phyloP scores from a whole-genome alignment of 805 yeast species.

The Cyberlindnera euphorbiae region DNA sequence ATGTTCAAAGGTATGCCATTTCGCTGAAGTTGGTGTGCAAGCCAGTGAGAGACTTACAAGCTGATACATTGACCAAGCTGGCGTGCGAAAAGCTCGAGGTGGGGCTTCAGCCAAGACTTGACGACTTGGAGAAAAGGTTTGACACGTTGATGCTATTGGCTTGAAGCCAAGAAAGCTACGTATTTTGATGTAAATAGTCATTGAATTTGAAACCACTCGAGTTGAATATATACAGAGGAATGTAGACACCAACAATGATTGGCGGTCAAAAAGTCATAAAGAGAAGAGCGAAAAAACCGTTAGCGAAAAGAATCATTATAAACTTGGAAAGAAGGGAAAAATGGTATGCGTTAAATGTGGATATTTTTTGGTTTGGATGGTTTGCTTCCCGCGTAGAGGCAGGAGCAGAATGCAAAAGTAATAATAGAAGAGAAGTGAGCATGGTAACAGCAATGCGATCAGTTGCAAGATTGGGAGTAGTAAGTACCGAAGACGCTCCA shows the following conservation, averaged over 20 bases:
- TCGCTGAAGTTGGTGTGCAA: slow-evolving; percentile 6
- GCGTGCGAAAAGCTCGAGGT: not conserved
- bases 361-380: too few species aligned
- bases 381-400: too few species aligned
- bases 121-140: slow-evolving; percentile 10
- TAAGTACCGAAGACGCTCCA: slow-evolving; percentile 78
- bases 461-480: slow-evolving; percentile 32
- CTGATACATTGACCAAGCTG: not conserved
- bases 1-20: slow-evolving; percentile 8
- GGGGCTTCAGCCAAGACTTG: slow-evolving; percentile 1
- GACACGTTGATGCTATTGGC: slow-evolving; percentile 5
- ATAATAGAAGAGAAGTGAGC: too few species aligned
- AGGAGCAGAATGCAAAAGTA: too few species aligned
- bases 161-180: too few species aligned
- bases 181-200: not conserved
- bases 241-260: too few species aligned
- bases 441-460: too few species aligned
- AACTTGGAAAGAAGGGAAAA: not conserved
- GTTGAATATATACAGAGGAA: too few species aligned
- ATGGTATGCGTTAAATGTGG: not conserved
- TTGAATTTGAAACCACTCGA: too few species aligned
- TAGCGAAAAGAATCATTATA: not conserved
- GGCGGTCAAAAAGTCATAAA: too few species aligned
- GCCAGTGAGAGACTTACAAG: slow-evolving; percentile 2
- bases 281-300: not conserved